Evolutionary conservation across 257 asterid genomes (phyloP).

Genomic region (Striga asiatica): DNA sequence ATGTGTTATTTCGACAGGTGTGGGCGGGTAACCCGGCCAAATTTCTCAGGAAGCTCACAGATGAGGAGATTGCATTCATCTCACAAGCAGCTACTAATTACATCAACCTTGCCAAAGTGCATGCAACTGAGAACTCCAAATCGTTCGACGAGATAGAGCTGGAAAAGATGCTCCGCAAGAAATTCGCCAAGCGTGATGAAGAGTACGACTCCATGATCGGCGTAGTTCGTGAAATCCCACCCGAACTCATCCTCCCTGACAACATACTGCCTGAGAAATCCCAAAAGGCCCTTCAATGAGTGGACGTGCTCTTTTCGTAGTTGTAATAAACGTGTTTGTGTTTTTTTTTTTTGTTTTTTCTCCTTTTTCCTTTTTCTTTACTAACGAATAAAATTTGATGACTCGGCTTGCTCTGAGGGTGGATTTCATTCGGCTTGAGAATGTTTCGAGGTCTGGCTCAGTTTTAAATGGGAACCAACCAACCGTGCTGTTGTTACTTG

Average conservation of each 20-base stretch:
- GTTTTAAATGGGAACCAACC: too few relatives aligned
- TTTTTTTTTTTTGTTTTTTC: too few relatives aligned
- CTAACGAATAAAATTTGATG: too few relatives aligned
- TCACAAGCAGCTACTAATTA: constrained; percentile 59
- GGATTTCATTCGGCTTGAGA: too few relatives aligned
- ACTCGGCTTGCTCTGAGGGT: too few relatives aligned
- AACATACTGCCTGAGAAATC: constrained; percentile 53
- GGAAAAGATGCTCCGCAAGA: constrained; percentile 68
- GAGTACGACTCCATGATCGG: constrained; percentile 79
- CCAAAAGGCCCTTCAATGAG: constrained; percentile 40
- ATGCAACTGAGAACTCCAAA: constrained; percentile 73
- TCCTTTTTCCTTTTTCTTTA: too few relatives aligned
- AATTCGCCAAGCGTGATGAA: constrained; percentile 56
- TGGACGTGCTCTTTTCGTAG: too few relatives aligned
- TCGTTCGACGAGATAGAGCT: constrained; percentile 64
- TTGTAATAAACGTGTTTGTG: too few relatives aligned
- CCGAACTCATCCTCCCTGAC: constrained; percentile 68
- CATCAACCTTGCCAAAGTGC: constrained; percentile 62
- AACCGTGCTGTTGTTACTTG: too few relatives aligned
- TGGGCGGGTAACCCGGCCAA: constrained; percentile 94
- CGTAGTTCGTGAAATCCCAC: constrained; percentile 66
- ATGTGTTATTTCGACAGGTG: constrained; percentile 27
- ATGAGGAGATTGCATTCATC: constrained; percentile 67
- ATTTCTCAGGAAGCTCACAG: constrained; percentile 66
- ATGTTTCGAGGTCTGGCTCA: too few relatives aligned